These are phyloP conservation scores for Mucor saturninus DNA, from an alignment of 371 early-diverging fungal genomes.

Conservation along the genomic window DNA sequence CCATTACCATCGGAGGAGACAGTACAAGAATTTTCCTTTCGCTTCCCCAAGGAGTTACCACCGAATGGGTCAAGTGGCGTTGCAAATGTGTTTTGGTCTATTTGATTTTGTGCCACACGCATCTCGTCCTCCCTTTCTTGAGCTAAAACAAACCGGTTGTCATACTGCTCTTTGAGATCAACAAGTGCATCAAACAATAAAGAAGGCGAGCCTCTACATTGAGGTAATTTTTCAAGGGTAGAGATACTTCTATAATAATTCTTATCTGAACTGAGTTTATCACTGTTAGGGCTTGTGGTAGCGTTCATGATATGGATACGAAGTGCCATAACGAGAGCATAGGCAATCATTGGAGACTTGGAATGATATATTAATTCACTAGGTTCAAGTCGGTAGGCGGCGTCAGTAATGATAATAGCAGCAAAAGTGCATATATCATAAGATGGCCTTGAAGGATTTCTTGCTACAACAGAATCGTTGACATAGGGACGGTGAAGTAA, in stretches of 20 bases:
- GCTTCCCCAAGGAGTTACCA: neutral
- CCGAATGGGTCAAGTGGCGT: neutral
- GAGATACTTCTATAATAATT: constrained; percentile 30
- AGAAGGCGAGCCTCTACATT: constrained; percentile 5
- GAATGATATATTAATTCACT: constrained; percentile 39
- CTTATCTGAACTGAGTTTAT: constrained; percentile 25
- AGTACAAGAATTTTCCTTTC: neutral
- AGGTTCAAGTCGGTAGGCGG: constrained; percentile 19
- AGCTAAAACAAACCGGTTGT: constrained; percentile 5
- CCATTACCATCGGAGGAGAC: constrained; percentile 9
- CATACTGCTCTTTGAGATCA: constrained; percentile 19
- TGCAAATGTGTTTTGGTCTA: neutral
- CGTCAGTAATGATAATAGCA: constrained; percentile 46
- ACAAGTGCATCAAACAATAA: constrained; percentile 14
- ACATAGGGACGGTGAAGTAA: constrained; percentile 51
- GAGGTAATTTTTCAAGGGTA: constrained; percentile 22
- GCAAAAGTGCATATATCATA: constrained; percentile 46
- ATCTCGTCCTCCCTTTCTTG: constrained; percentile 18
- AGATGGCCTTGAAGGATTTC: constrained; percentile 33
- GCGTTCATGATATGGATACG: constrained; percentile 53
- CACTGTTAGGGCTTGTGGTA: constrained; percentile 14
- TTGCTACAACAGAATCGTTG: constrained; percentile 21
- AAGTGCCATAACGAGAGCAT: constrained; percentile 44
- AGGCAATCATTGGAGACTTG: constrained; percentile 39
- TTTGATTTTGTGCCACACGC: constrained; percentile 4